phyloP scores from a whole-genome alignment of 768 basidiomycete genomes.

The Trametes punicea region DNA sequence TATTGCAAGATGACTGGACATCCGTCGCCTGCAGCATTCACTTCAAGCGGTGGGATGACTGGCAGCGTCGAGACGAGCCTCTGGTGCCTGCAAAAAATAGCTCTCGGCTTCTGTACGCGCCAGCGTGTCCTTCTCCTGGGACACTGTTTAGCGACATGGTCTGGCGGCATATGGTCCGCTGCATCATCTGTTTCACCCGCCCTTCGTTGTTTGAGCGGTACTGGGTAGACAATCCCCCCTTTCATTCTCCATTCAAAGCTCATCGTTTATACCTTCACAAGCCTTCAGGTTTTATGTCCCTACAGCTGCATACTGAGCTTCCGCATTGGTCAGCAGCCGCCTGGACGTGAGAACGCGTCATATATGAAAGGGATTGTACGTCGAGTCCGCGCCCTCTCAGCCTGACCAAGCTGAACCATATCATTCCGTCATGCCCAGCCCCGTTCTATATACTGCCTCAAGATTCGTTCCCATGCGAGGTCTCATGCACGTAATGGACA shows the following conservation, averaged over 20 bases:
- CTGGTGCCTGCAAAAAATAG: neutral
- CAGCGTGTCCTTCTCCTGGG: neutral
- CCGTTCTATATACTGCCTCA: neutral
- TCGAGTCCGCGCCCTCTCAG: slow-evolving; percentile 7
- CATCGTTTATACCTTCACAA: neutral
- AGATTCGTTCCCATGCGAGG: slow-evolving; percentile 3
- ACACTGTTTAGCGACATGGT: no score
- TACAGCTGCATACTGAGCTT: neutral
- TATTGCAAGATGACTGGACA: neutral
- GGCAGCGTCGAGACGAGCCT: no score
- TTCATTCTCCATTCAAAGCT: neutral
- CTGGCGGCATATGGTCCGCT: neutral
- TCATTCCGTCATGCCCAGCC: slow-evolving; percentile 1
- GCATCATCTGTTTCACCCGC: neutral
- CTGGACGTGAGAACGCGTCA: slow-evolving; percentile 5
- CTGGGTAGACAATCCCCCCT: neutral
- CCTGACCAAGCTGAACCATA: neutral
- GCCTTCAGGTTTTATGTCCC: neutral
- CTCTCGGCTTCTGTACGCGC: neutral
- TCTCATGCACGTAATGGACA: slow-evolving; percentile 4
- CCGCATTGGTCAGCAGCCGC: slow-evolving; percentile 14
- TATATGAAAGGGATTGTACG: slow-evolving; percentile 5
- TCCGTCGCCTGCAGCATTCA: neutral
- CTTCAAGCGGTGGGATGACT: neutral
- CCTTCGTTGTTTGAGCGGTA: neutral